Evolutionary conservation across 2,329 filamentous ascomycete species (phyloP).

Genomic region (Paraconiothyrium sp.): DNA sequence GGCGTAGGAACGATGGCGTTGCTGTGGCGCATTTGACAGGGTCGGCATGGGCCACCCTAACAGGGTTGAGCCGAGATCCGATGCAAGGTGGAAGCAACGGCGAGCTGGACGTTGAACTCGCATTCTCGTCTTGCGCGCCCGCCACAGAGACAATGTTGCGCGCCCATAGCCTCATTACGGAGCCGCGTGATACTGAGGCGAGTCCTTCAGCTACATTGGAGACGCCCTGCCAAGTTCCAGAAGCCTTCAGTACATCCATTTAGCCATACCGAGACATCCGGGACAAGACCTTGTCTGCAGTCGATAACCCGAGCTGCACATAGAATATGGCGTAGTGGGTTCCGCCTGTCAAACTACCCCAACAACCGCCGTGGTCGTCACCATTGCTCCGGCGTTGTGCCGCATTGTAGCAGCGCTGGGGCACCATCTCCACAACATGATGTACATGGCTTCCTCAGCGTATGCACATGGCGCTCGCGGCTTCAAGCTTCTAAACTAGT

Average conservation of each 20-base stretch:
- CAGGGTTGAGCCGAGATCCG: constrained; percentile 33
- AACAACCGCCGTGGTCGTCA: constrained; percentile 12
- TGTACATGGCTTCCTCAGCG: constrained; percentile 15
- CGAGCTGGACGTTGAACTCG: constrained; percentile 20
- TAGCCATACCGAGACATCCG: background rate
- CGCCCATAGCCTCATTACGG: constrained; percentile 17
- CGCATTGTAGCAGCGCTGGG: constrained; percentile 2
- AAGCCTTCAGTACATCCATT: constrained; percentile 9
- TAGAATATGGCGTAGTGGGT: background rate
- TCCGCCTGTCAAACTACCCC: constrained; percentile 17
- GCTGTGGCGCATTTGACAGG: constrained; percentile 35
- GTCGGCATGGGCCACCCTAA: constrained; percentile 23
- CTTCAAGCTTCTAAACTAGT: constrained; percentile 11
- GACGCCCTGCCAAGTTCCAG: constrained; percentile 24
- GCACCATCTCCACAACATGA: constrained; percentile 18
- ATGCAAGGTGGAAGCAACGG: constrained; percentile 18
- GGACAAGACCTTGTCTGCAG: background rate
- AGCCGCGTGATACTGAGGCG: constrained; percentile 22
- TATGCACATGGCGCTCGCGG: constrained; percentile 4
- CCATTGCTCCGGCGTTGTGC: background rate
- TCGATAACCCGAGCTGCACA: background rate
- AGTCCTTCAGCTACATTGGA: constrained; percentile 25
- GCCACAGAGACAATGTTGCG: constrained; percentile 12
- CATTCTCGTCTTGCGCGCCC: constrained; percentile 16
- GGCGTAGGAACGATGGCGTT: constrained; percentile 43